phyloP scores from a whole-genome alignment of 805 yeast genomes.

The Starmera dryadoides region DNA sequence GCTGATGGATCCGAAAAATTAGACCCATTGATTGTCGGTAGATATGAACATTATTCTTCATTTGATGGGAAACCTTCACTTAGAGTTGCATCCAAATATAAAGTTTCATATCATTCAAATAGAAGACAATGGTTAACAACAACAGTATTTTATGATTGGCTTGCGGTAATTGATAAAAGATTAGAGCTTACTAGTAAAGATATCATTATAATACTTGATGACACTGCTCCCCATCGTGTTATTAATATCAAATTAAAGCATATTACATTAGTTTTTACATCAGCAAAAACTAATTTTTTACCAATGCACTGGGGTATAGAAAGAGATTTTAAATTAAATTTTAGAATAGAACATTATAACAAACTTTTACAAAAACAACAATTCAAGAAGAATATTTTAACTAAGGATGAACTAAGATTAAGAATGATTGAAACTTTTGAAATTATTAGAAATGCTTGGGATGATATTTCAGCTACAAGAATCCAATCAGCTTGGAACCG shows the following conservation, averaged over 20 bases:
- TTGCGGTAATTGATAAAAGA: slow-evolving; percentile 52
- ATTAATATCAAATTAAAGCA: slow-evolving; percentile 41
- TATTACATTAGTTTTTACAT: slow-evolving; percentile 31
- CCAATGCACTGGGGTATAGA: slow-evolving; percentile 62
- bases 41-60: slow-evolving; percentile 39
- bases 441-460: slow-evolving; percentile 54
- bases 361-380: slow-evolving; percentile 23
- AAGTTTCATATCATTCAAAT: slow-evolving; percentile 50
- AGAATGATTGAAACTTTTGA: slow-evolving; percentile 51
- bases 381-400: slow-evolving; percentile 12
- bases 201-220: slow-evolving; percentile 50
- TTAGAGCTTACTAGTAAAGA: slow-evolving; percentile 40
- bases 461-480: slow-evolving; percentile 26
- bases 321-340: slow-evolving; percentile 52
- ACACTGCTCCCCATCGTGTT: slow-evolving; percentile 55
- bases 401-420: slow-evolving; percentile 33
- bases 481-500: slow-evolving; percentile 37
- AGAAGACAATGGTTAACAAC: slow-evolving; percentile 59
- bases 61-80: slow-evolving; percentile 30
- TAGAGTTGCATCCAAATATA: slow-evolving; percentile 43
- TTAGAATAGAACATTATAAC: slow-evolving; percentile 49
- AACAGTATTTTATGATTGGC: slow-evolving; percentile 54
- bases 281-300: slow-evolving; percentile 32
- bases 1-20: slow-evolving; percentile 57
- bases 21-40: slow-evolving; percentile 54